Base-by-base conservation (phyloP, 2,329 filamentous ascomycete genomes). In the Fusarium xyrophilum region DNA sequence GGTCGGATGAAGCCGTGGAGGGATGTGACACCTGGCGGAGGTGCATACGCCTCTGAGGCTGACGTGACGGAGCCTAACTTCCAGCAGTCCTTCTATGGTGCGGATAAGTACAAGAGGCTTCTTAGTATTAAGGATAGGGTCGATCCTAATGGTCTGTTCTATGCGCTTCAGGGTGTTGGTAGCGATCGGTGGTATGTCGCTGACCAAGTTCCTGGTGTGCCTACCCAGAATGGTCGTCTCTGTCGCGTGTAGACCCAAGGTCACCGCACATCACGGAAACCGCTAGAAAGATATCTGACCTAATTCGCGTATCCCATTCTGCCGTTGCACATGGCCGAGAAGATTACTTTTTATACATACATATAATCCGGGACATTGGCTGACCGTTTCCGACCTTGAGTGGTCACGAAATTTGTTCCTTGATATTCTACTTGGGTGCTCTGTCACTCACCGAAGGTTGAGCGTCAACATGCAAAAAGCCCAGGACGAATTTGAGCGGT, bases 1-100 rank as follows among this genome's bases (percentile, higher is more conserved):
- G 67, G 70, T 10, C 72, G 70, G 67, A 77, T 78, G 73, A 53
- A 68, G 56, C 58, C 67, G 1, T 76, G 75, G 72, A 44, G 73
- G 21, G 72, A 71, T 7, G 69, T 61, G 4, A 54, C 60, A 13
- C 72, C 72, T 2, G 54, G 51, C 1, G 56, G 67, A 14, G 69
- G 71, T 9, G 56, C 71, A 1, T 73, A 73, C 15, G 67, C 67
- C 12, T 73, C 71, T 5, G 67, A 73, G 42, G 60, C 46, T 3
- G 71, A 73, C 11, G 60, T 71, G 4, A 70, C 67, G 0, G 71
- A 73, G 47, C 71, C 71, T 3, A 38, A 69, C 42, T 73, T 72
- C 21, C 62, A 71, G n/a, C 62, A 73, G 40, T 73, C 69, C 2
- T 68, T 63, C 21, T 73, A 70, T 15, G 71, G 71, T 5, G 21